Evolutionary conservation across 2,329 filamentous ascomycete species (phyloP).

Genomic region (Aspergillus persii): DNA sequence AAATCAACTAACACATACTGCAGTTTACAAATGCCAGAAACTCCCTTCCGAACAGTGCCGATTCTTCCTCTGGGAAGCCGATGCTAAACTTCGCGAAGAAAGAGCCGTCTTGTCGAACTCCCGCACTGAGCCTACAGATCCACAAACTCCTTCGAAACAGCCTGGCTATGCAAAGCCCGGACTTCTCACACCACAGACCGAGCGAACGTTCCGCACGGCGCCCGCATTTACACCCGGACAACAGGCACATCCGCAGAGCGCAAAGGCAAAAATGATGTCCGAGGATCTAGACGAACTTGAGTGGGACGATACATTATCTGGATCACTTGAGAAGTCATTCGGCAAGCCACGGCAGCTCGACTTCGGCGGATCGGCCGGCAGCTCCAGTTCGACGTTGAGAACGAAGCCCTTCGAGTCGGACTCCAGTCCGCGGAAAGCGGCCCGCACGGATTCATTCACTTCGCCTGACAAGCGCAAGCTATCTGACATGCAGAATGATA

Average conservation of each 20-base stretch:
- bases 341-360: constrained; percentile 26
- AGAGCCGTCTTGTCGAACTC: constrained; percentile 50
- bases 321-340: constrained; percentile 27
- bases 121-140: constrained; percentile 41
- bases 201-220: constrained; percentile 10
- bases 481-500: constrained; percentile 21
- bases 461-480: constrained; percentile 40
- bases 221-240: constrained; percentile 8
- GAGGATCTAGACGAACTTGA: constrained; percentile 37
- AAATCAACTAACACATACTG: constrained; percentile 3
- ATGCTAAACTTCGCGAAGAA: constrained; percentile 55
- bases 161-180: constrained; percentile 15
- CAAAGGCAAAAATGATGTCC: constrained; percentile 30
- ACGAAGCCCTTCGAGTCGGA: constrained; percentile 1
- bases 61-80: constrained; percentile 63
- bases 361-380: constrained; percentile 23
- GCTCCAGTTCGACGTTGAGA: neutral
- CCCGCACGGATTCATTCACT: constrained; percentile 29
- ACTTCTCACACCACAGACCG: constrained; percentile 36
- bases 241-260: constrained; percentile 24
- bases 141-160: constrained; percentile 25
- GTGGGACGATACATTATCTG: constrained; percentile 38
- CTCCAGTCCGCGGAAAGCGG: constrained; percentile 37
- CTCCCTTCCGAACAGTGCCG: constrained; percentile 49
- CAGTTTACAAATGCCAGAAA: constrained; percentile 59